A percentile compares a stretch with the other conserved stretches of the same genome.
These are phyloP conservation scores for Escallonia rubra DNA, from an alignment of 129 eudicot genomes.

Conservation along the genomic window DNA sequence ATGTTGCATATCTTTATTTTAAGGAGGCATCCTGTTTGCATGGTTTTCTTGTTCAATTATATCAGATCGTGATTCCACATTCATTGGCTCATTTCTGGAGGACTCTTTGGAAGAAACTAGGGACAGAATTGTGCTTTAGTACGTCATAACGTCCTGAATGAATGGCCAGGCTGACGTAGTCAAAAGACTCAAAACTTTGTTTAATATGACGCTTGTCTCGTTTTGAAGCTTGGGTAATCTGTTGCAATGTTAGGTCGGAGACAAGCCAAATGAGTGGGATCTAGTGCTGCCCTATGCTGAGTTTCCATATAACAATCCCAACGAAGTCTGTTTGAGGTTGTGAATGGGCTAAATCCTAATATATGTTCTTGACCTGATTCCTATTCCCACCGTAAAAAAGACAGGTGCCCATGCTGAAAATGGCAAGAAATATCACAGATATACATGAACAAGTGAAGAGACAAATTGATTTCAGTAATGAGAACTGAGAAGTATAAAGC, in stretches of 20 bases:
- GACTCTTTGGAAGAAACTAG: background rate
- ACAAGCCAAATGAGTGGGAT: background rate
- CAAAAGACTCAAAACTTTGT: background rate
- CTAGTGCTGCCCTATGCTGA: background rate
- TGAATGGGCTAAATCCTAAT: background rate
- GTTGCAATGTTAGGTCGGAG: background rate
- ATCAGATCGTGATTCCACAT: background rate
- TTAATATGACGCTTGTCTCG: too few relatives aligned
- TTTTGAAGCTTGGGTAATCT: background rate
- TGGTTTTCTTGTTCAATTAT: background rate
- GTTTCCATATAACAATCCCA: background rate
- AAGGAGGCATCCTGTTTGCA: background rate
- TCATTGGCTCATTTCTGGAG: background rate
- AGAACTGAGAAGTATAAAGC: background rate
- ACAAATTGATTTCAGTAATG: background rate
- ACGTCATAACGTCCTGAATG: background rate
- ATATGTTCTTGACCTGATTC: background rate
- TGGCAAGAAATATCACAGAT: background rate
- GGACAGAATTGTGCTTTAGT: background rate
- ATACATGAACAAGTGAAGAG: slow-evolving; percentile 1
- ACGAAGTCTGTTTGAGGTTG: background rate
- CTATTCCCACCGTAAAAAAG: background rate
- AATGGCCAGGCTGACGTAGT: slow-evolving; percentile 1
- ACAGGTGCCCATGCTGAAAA: background rate
- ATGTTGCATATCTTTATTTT: background rate